Conservation (phyloP, 345 rosid genomes). For the Citrus medica region DNA sequence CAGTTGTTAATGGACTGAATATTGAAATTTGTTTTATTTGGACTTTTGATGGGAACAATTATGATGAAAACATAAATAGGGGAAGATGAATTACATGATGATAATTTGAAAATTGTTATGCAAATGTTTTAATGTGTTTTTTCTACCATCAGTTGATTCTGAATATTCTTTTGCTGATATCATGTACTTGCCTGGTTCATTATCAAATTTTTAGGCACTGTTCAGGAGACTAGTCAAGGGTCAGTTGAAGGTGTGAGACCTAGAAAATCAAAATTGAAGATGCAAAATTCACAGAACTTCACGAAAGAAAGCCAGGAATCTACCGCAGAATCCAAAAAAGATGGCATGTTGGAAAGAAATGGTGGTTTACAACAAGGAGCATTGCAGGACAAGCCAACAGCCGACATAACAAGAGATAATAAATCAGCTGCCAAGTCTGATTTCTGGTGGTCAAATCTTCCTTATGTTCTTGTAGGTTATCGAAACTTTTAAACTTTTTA, state of each 20-base stretch:
- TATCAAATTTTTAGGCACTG: constrained; percentile 41
- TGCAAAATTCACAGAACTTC: constrained; percentile 7
- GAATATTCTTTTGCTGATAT: not conserved
- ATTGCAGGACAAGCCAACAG: constrained; percentile 15
- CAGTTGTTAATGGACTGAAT: not conserved
- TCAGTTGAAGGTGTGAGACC: constrained; percentile 27
- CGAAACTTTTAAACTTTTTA: not conserved
- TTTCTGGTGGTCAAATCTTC: constrained; percentile 80
- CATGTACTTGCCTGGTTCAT: not conserved
- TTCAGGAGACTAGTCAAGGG: constrained; percentile 28
- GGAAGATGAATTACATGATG: not conserved
- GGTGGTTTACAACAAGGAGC: constrained; percentile 23
- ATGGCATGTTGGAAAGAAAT: constrained; percentile 27
- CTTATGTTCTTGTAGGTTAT: constrained; percentile 58
- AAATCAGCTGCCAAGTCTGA: constrained; percentile 24
- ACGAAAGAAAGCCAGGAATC: constrained; percentile 24
- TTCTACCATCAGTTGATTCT: not conserved
- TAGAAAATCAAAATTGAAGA: constrained; percentile 12
- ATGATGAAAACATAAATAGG: not conserved
- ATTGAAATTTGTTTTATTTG: not conserved
- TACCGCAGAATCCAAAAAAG: not conserved
- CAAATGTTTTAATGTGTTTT: not conserved
- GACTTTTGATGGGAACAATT: not conserved
- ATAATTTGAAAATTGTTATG: not conserved
- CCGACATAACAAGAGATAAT: constrained; percentile 23